phyloP scores from a whole-genome alignment of 2,329 filamentous ascomycete species.

The Aspergillus thermomutatus region DNA sequence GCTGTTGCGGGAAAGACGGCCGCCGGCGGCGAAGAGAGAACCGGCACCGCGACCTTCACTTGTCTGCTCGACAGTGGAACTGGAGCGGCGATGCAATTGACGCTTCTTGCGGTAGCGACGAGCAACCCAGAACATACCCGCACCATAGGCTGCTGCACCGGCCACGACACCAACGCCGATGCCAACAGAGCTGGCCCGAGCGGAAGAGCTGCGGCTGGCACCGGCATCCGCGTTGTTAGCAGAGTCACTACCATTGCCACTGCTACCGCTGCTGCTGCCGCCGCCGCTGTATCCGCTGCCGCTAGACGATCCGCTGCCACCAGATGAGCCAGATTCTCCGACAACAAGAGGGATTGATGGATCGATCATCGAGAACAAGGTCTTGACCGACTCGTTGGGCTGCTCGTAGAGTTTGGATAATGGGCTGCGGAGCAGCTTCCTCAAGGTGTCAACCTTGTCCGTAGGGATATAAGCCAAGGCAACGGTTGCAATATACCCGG shows the following conservation, averaged over 20 bases:
- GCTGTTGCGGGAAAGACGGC: conserved; percentile 40
- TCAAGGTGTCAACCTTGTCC: conserved; percentile 64
- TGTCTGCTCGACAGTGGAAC: conserved; percentile 66
- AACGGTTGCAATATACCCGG: conserved; percentile 78
- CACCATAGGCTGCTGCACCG: conserved; percentile 82
- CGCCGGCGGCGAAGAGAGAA: conserved; percentile 44
- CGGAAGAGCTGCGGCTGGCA: conserved; percentile 42
- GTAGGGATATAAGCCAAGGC: conserved; percentile 73
- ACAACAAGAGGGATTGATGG: conserved; percentile 69
- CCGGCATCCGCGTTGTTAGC: conserved; percentile 42
- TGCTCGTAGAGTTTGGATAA: conserved; percentile 74
- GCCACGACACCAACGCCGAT: conserved; percentile 75
- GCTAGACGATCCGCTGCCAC: conserved; percentile 28
- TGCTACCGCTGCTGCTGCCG: conserved; percentile 39
- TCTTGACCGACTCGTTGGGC: conserved; percentile 60
- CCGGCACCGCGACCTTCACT: conserved; percentile 57
- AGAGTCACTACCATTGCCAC: conserved; percentile 35
- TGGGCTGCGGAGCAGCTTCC: conserved; percentile 67
- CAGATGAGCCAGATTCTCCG: conserved; percentile 45
- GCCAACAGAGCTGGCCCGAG: conserved; percentile 50
- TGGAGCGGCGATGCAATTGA: conserved; percentile 70
- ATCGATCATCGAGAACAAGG: conserved; percentile 79
- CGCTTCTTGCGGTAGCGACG: conserved; percentile 86
- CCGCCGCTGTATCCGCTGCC: conserved; percentile 38
- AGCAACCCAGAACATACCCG: conserved; percentile 90